Evolutionary conservation across 306 rosid species (phyloP), one percentile per base, ranked within the genome.

Genomic region (Prosopis cineraria): DNA sequence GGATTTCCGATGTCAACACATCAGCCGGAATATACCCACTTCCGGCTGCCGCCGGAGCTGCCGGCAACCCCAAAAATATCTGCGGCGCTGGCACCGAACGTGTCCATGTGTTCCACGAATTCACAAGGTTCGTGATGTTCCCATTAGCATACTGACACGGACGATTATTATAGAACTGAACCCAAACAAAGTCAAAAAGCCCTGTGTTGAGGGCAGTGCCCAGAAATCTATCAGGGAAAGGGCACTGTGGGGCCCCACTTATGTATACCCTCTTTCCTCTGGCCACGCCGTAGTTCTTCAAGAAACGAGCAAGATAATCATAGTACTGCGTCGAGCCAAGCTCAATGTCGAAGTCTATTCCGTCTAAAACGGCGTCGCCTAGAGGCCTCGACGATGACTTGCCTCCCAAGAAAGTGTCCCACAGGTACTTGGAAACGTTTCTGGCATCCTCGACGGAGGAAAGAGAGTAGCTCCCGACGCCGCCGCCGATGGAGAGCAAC

Each of bases 231-330:
- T 90, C 97, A 11, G 97, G 97, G 75, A 84, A 76, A 41, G 95
- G 97, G 62, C 97, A 92, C 27, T 92, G 97, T n/a, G 95, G 97
- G 20, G 97, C 95, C 31, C 88, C 97, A 50, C 85, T 60, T 36
- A 92, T 80, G 87, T 87, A 87, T 47, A 92, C 88, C 12, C 17
- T 64, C 22, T n/a, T 53, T 34, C 73, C 79, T 33, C 47, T 77
- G 0, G 0, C 43, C 11, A 68, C 76, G 56, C 71, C 58, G 70
- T 84, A 82, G 0, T 12, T 72, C 68, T 90, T 86, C 0, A 90
- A 73, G 48, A 80, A 65, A 7, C 79, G 73, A 24, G 94, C 96
- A 16, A 93, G 88, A 27, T 77, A 68, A 0, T 87, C 78, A 79
- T 86, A 88, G 1, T 84, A 82, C 10, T 30, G 10, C 0, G 82